Base-by-base conservation (phyloP, 139 green algal species). In the Choricystis sp. region DNA sequence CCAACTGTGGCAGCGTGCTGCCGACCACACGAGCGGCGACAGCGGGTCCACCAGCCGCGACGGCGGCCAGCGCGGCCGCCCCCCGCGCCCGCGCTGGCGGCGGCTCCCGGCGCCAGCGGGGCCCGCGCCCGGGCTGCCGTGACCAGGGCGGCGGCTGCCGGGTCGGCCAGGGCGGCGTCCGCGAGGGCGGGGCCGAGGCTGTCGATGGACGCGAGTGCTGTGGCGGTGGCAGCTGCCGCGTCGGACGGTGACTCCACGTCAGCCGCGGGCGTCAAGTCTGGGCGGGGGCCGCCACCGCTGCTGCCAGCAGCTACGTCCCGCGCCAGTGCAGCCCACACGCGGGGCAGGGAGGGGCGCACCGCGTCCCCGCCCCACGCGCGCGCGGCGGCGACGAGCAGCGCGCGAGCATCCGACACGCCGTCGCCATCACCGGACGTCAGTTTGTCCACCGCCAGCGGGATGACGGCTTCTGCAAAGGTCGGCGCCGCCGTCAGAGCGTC, bases 381-480 rank as follows among this genome's bases (percentile, higher is more conserved):
- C 19, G 62, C 48, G 62, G 25, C 31, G 25, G 9, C 62, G 19
- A 22, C 49, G 40, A 48, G 16, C 9, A 52, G 40, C 9, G 40
- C 40, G 40, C 40, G 9, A 9, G 40, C 40, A 16, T 52, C 40
- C 57, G 57, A 24, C 21, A 9, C 28, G 26, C 31, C 58, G 3
- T 14, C 19, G 26, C 58, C 31, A 21, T 49, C 58, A 49, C 19
- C 62, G 22, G 81, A 81, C 19, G 64, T 63, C 19, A 87, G 56
- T 63, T 88, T 87, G n/a, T 88, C 81, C 20, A 71, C 24, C 30
- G 78, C 26, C 63, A 88, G 55, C 3, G 76, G 73, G 3, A 88
- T 26, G 19, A 76, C 31, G 60, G 69, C 58, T 23, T 64, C 29
- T 0, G 69, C 73, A 68, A 84, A 84, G 9, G 63, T 56, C 1